Evolutionary conservation across 2,329 filamentous ascomycete species (phyloP), one percentile per base, ranked within the genome.

Genomic region (Claviceps sp.): DNA sequence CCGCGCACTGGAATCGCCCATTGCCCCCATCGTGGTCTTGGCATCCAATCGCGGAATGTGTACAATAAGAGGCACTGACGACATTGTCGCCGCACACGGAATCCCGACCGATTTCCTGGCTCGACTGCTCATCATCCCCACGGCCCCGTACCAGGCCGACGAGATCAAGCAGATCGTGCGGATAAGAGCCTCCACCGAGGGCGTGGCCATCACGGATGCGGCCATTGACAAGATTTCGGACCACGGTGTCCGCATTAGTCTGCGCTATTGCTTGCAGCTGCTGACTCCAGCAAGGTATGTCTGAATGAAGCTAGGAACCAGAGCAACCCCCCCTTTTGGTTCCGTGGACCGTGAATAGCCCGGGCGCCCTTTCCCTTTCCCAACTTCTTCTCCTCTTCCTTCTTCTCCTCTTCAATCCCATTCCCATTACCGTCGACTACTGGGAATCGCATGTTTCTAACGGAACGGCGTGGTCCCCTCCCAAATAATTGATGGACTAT

Each of bases 41-140:
- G 93, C 93, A 54, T 97, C 93, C 43, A 98, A 98, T 74, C 85
- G 93, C 62, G 93, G 93, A 67, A 85, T 90, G 75, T 91, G 88
- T 58, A 87, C 89, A 58, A 93, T 98, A 65, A 87, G 89, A 61
- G 91, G 91, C 64, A 91, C 87, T 52, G 79, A 85, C 60, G 81
- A 87, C 67, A 77, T 93, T 64, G 77, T 86, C 60, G 89, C 89
- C 52, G 88, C 93, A 4, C 93, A 98, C 71, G 93, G 93, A 64
- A 85, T 98, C 60, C 93, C 93, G 16, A 82, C 91, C 10, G 93
- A 98, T 69, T 89, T 98, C 60, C 79, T 98, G 52, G 86, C 88
- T 51, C 89, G 93, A 55, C 81, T 98, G 52, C 86, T 98, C 64
- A 97, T 98, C 71, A 85, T 98, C 63, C 93, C 93, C 45, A 98